Base-by-base conservation (phyloP, 140 eudicot species). In the Senecio squalidus region DNA sequence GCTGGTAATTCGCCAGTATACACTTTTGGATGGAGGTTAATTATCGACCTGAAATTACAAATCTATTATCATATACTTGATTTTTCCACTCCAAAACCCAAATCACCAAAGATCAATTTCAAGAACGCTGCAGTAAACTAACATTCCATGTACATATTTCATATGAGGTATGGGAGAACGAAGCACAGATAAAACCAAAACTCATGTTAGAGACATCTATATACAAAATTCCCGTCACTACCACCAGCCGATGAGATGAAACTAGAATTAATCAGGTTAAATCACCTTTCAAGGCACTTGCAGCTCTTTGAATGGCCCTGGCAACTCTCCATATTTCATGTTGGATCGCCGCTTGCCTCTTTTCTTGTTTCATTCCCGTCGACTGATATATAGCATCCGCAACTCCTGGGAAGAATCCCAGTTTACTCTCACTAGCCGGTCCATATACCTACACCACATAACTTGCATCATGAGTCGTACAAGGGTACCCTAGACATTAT, bases 311-410 rank as follows among this genome's bases (percentile, higher is more conserved):
- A 47, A 89, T 85, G 72, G 89, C 93, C 74, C 97, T 78, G 4
- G 84, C 83, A 55, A 82, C 89, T 72, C 95, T 89, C 95, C 95
- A 89, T 15, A 85, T 78, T 66, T 89, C 95, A 58, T 89, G 97
- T 78, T 79, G 83, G 15, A 89, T 68, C 9, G 47, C 67, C 4
- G 36, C 71, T 68, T 66, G 52, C 70, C 60, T 55, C 31, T 76
- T 82, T 17, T 17, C 66, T 17, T 54, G 13, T 7, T 47, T 15
- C 27, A 36, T 20, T 67, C 47, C 48, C 26, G 26, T 30, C 7
- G 66, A 25, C 51, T 41, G 67, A 16, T 66, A 76, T n/a, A 85
- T 66, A 23, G 94, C 92, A 55, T 89, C 77, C 11, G 62, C 78
- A 60, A 89, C 71, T 43, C 94, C 83, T 2, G 95, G 97, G 47